Evolutionary conservation across 2,329 filamentous ascomycete species (phyloP).

Genomic region (Aureobasidium sp.): DNA sequence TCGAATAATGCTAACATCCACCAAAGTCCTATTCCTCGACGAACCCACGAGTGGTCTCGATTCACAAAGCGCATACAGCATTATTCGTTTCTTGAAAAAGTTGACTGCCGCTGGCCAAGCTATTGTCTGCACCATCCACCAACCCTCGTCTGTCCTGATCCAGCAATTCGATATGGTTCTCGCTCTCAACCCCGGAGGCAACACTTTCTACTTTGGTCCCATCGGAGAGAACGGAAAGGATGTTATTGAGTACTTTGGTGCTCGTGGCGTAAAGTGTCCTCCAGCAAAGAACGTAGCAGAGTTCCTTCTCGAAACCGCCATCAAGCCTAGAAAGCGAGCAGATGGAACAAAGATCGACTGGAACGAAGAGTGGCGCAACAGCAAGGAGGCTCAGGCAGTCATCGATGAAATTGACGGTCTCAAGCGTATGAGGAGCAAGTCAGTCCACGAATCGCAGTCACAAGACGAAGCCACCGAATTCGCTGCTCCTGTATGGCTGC

Average conservation of each 20-base stretch:
- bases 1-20: no score
- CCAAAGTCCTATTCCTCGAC: conserved; percentile 56
- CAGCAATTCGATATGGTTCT: conserved; percentile 68
- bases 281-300: conserved; percentile 58
- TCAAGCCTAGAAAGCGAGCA: conserved; percentile 43
- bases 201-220: conserved; percentile 65
- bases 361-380: conserved; percentile 67
- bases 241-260: conserved; percentile 59
- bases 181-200: conserved; percentile 58
- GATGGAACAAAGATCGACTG: conserved; percentile 57
- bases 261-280: conserved; percentile 58
- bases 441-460: conserved; percentile 24
- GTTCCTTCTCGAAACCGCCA: conserved; percentile 58
- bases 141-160: conserved; percentile 60
- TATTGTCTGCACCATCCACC: conserved; percentile 67
- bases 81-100: conserved; percentile 61
- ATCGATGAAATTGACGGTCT: conserved; percentile 59
- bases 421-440: conserved; percentile 47
- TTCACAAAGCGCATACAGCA: conserved; percentile 59
- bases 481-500: conserved; percentile 54
- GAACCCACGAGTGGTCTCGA: conserved; percentile 66
- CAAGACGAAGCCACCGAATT: conserved; percentile 34
- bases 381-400: conserved; percentile 50
- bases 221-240: conserved; percentile 58
- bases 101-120: conserved; percentile 58